Evolutionary conservation across 2,329 filamentous ascomycete genomes (phyloP).

Genomic region (Allantophomopsis cytisporea): DNA sequence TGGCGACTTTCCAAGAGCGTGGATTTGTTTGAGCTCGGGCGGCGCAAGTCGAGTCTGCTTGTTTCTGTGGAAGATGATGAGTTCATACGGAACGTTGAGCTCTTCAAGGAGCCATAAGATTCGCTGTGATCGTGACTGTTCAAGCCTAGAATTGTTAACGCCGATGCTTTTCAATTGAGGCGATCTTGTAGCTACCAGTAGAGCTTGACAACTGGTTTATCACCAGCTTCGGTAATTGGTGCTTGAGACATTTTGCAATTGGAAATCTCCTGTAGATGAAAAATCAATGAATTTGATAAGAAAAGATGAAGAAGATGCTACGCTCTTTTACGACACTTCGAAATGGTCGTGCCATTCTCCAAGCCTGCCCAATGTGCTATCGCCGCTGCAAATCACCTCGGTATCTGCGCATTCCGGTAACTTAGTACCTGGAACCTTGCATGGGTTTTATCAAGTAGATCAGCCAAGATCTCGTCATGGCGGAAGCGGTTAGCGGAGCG

Average conservation of each 20-base stretch:
- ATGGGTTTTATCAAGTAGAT: too few relatives aligned
- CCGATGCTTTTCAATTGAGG: not conserved
- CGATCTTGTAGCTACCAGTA: constrained; percentile 30
- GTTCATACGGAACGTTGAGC: constrained; percentile 60
- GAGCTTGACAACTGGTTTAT: constrained; percentile 33
- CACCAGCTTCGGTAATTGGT: constrained; percentile 4
- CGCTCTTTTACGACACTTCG: too few relatives aligned
- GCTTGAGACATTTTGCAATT: not conserved
- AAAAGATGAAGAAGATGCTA: too few relatives aligned
- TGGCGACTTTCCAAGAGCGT: constrained; percentile 81
- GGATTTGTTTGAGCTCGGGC: constrained; percentile 60
- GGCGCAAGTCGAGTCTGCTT: constrained; percentile 54
- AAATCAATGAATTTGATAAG: too few relatives aligned
- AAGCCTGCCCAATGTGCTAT: too few relatives aligned
- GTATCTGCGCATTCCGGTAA: too few relatives aligned
- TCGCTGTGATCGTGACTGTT: constrained; percentile 35
- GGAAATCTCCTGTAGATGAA: not conserved
- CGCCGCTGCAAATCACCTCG: too few relatives aligned
- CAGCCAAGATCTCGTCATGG: too few relatives aligned
- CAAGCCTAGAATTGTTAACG: constrained; percentile 12
- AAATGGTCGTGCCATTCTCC: too few relatives aligned
- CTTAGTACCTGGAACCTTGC: too few relatives aligned
- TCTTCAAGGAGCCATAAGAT: constrained; percentile 61
- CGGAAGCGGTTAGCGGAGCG: too few relatives aligned
- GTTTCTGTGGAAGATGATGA: constrained; percentile 65